Base-by-base conservation (phyloP, 2,329 filamentous ascomycete species). In the Purpureocillium lavendulum region DNA sequence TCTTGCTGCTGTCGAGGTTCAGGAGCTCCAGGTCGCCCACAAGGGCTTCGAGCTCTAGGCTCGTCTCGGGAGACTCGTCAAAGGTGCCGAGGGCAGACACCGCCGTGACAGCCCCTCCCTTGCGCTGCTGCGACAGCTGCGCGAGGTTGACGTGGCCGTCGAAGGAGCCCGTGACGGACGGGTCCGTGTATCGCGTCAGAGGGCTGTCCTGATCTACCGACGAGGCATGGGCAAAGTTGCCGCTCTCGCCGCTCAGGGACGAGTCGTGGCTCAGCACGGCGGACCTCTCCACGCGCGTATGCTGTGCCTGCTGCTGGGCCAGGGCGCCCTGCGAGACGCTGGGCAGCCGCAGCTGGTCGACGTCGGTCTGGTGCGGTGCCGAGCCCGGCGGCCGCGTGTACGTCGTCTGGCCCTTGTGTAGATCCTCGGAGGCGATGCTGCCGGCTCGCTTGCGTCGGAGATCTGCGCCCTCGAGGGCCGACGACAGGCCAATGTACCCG, bases 401-500 rank as follows among this genome's bases (percentile, higher is more conserved):
- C 9, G 45, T 31, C 6, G 30, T 13, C 16, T 43, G 45, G 26
- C 21, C 21, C 21, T 26, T 26, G 5, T 26, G 21, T 10, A 26
- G 21, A 10, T 44, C 47, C 9, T 47, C 44, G 1, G 41, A 42
- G 5, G 24, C 29, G 12, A 39, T 11, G 4, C 45, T 45, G 10
- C 31, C 41, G 8, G 34, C 35, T 18, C 48, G 40, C 3, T 49
- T 35, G 28, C 49, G 44, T 7, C 52, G 51, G 8, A 48, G 47
- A 11, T 60, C 57, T 34, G 56, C 53, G 29, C 52, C 53, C 33
- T 81, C 75, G 10, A 84, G 67, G 3, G 80, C 80, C 9, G 80
- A 79, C 1, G 76, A 73, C 7, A 85, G 67, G 4, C 78, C 78
- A 2, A 78, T 79, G 51, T 82, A 85, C 33, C 81, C 81, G 34